Conservation (phyloP, 495 filamentous ascomycete genomes). For the Aspergillus sclerotiicarbonarius region DNA sequence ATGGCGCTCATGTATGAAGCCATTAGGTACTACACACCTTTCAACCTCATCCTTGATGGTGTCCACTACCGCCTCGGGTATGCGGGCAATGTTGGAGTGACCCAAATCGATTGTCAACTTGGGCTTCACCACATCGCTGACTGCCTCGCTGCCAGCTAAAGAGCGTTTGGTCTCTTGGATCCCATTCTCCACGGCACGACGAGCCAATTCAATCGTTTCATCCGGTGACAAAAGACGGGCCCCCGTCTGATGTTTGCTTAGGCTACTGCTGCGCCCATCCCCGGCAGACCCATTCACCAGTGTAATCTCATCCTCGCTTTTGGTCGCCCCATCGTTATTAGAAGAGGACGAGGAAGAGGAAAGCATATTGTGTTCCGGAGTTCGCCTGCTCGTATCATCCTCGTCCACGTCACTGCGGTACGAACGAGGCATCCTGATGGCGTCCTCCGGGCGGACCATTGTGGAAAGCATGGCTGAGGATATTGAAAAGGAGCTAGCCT, state of each 20-base stretch:
- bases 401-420: slow-evolving; percentile 35
- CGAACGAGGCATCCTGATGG: slow-evolving; percentile 33
- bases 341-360: slow-evolving; percentile 24
- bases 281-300: slow-evolving; percentile 32
- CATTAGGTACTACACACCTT: slow-evolving; percentile 54
- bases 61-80: slow-evolving; percentile 88
- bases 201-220: slow-evolving; percentile 56
- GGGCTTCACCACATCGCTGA: slow-evolving; percentile 66
- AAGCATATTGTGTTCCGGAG: slow-evolving; percentile 23
- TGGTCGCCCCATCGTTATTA: slow-evolving; percentile 28
- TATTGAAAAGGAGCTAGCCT: slow-evolving; percentile 2
- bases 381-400: slow-evolving; percentile 27
- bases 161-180: slow-evolving; percentile 67
- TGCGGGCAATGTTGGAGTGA: slow-evolving; percentile 71
- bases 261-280: slow-evolving; percentile 19
- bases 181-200: slow-evolving; percentile 64
- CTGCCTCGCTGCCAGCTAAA: slow-evolving; percentile 63
- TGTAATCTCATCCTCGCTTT: slow-evolving; percentile 33
- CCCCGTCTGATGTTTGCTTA: slow-evolving; percentile 23
- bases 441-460: slow-evolving; percentile 42
- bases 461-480: slow-evolving; percentile 33
- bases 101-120: slow-evolving; percentile 89
- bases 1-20: background rate
- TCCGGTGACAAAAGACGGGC: slow-evolving; percentile 35
- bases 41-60: slow-evolving; percentile 92